Base-by-base conservation (phyloP, 208 protist genomes). In the Dictyostelium gargantuum region DNA sequence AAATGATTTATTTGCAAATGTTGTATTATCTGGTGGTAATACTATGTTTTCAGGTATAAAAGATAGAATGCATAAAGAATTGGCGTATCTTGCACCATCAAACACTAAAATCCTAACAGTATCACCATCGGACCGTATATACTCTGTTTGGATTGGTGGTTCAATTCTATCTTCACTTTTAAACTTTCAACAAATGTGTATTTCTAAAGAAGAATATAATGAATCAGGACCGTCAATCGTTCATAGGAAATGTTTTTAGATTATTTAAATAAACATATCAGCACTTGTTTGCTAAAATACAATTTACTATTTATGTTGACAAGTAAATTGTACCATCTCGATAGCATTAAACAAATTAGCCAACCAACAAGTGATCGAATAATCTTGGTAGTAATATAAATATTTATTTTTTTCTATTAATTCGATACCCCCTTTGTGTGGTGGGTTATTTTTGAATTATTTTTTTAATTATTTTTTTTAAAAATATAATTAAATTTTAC, bases 121-220 rank as follows among this genome's bases (percentile, higher is more conserved):
- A 66, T 98, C 98, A 35, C 97, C 97, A 54, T 97, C 97, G 50
- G 98, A 99, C 89, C 94, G 98, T 66, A 99, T 98, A 95, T 99
- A 99, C 96, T 98, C 96, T 81, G 98, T 98, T 40, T 99, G 98
- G 98, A 99, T 99, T 79, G 99, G 99, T 63, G 99, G 98, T 52
- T 99, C 98, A 26, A 99, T 99, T 91, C 91, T 99, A 40, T 98
- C 98, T 21, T 99, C 98, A 38, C 96, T 99, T 48, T 97, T 96
- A 26, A 99, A 98, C n/a, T 99, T 99, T 95, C 97, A 99, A 93
- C 96, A 98, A 80, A 99, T 99, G 97, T 99, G 99, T 98, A 98
- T 99, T 91, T 98, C 98, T 91, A 99, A 99, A 96, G 96, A 98
- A 82, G 99, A 99, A 93, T 99, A 99, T 93, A 98, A 99, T 76